phyloP scores from a whole-genome alignment of 306 rosid species.

The Potentilla sterilis region DNA sequence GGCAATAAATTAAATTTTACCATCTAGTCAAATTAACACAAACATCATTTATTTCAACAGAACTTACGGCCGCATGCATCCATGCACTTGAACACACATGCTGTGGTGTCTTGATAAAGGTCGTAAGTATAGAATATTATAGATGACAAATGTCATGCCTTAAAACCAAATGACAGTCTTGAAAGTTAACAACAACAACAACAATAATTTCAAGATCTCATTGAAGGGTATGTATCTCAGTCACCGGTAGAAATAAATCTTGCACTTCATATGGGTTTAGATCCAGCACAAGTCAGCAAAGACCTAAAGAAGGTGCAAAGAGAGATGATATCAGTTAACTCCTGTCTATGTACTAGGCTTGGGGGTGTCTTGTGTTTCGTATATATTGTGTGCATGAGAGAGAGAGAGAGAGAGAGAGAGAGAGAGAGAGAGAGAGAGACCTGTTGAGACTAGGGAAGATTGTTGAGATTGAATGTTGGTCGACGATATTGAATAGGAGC shows the following conservation, averaged over 20 bases:
- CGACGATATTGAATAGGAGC: no score
- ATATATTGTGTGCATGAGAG: neutral
- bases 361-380: no score
- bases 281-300: neutral
- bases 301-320: neutral
- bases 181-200: neutral
- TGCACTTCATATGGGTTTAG: neutral
- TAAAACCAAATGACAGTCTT: neutral
- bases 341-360: neutral
- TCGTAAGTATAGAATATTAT: no score
- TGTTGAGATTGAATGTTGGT: constrained; percentile 7
- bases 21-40: no score
- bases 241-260: neutral
- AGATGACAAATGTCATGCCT: neutral
- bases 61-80: neutral
- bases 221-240: neutral
- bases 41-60: no score
- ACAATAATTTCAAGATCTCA: neutral
- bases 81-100: neutral
- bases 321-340: neutral
- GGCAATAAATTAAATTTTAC: no score
- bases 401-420: neutral
- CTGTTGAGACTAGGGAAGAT: constrained; percentile 6
- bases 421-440: no score
- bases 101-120: neutral